These are phyloP conservation scores for Noccaea caerulescens DNA, from an alignment of 345 rosid species.

Conservation along the genomic window DNA sequence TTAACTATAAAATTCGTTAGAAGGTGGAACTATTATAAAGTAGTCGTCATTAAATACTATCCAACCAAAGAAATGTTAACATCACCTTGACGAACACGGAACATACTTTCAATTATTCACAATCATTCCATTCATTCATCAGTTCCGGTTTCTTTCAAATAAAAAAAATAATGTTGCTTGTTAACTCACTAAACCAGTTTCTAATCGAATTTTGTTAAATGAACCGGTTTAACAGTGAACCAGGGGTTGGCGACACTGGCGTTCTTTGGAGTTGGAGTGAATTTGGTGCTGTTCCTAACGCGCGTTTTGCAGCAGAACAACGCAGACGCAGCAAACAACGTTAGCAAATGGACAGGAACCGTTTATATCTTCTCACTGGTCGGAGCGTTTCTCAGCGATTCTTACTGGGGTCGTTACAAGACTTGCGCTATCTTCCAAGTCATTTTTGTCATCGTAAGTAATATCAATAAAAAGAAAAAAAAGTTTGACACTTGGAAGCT, in stretches of 20 bases:
- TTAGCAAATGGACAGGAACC: constrained; percentile 99
- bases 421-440: constrained; percentile 95
- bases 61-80: constrained; percentile 40
- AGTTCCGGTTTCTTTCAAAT: constrained; percentile 39
- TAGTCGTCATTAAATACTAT: constrained; percentile 40
- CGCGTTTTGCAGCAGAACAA: constrained; percentile 89
- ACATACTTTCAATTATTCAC: constrained; percentile 39
- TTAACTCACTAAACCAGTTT: constrained; percentile 25
- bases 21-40: constrained; percentile 33
- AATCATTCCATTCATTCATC: constrained; percentile 37
- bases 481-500: no score
- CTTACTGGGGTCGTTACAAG: constrained; percentile 99
- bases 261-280: constrained; percentile 98
- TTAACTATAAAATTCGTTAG: constrained; percentile 22
- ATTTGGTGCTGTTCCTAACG: constrained; percentile 90
- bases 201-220: constrained; percentile 2
- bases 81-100: constrained; percentile 45
- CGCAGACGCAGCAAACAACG: constrained; percentile 96
- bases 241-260: constrained; percentile 98
- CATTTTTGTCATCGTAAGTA: constrained; percentile 89
- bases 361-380: constrained; percentile 97
- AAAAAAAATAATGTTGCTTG: background rate
- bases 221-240: constrained; percentile 65
- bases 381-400: constrained; percentile 96
- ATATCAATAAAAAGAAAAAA: no score